Conservation (phyloP, 768 basidiomycete species). For the Solioccasus polychromus region DNA sequence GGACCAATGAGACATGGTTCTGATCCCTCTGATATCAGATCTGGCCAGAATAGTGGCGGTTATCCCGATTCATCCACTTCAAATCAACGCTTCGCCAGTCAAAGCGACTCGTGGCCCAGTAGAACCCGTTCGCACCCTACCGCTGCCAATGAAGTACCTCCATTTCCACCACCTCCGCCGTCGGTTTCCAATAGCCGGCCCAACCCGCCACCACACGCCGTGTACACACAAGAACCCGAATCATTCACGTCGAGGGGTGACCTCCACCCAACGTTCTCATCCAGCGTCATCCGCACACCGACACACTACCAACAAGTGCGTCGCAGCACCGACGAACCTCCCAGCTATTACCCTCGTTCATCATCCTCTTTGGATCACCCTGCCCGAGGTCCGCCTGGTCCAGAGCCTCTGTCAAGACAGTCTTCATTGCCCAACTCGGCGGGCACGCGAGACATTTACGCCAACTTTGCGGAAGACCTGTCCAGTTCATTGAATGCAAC, state of each 20-base stretch:
- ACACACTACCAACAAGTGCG: conserved; percentile 46
- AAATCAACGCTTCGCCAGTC: conserved; percentile 14
- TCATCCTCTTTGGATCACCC: conserved; percentile 19
- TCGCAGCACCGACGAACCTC: conserved; percentile 25
- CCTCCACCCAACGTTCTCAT: conserved; percentile 65
- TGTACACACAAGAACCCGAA: conserved; percentile 33
- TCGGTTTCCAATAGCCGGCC: conserved; percentile 11
- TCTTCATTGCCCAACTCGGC: conserved; percentile 24
- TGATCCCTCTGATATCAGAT: conserved; percentile 19
- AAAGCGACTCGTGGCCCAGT: conserved; percentile 13
- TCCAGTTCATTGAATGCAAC: conserved; percentile 16
- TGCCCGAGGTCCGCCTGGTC: conserved; percentile 17
- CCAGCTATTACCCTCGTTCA: conserved; percentile 22
- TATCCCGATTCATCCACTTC: conserved; percentile 16
- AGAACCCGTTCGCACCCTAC: conserved; percentile 24
- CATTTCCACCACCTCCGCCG: conserved; percentile 30
- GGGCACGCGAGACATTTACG: conserved; percentile 9
- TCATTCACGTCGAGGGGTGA: conserved; percentile 50
- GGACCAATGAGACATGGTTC: conserved; percentile 25
- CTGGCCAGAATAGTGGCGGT: conserved; percentile 4
- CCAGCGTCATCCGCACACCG: conserved; percentile 68
- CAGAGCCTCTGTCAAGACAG: conserved; percentile 23
- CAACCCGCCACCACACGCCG: conserved; percentile 9
- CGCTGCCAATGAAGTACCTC: conserved; percentile 17
- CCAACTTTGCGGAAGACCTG: conserved; percentile 28